Evolutionary conservation across 345 rosid genomes (phyloP).

Genomic region (Melastoma malabathricum): DNA sequence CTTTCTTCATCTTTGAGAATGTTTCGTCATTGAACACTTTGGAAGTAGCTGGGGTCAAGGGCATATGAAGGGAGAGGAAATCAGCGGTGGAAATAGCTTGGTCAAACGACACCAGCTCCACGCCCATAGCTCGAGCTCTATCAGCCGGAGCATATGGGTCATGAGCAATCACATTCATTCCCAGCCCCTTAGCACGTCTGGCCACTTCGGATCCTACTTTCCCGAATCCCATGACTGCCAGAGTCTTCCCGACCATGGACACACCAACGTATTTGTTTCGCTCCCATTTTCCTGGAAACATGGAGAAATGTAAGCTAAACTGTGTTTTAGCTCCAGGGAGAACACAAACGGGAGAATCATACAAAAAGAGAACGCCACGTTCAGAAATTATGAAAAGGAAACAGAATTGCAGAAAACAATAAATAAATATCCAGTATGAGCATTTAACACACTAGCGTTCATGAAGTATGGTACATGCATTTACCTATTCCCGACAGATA

Average conservation of each 20-base stretch:
- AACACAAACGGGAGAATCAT: neutral
- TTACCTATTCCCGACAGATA: too few relatives aligned
- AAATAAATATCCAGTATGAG: too few relatives aligned
- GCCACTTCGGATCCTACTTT: slow-evolving; percentile 41
- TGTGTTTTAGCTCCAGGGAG: neutral
- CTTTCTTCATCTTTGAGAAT: slow-evolving; percentile 32
- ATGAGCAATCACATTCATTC: slow-evolving; percentile 28
- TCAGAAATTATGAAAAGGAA: too few relatives aligned
- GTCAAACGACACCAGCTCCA: slow-evolving; percentile 21
- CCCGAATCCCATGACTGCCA: slow-evolving; percentile 37
- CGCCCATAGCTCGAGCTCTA: slow-evolving; percentile 23
- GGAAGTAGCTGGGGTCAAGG: slow-evolving; percentile 23
- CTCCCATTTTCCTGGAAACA: slow-evolving; percentile 21
- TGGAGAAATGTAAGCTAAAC: neutral
- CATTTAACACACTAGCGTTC: too few relatives aligned
- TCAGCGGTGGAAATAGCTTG: slow-evolving; percentile 27
- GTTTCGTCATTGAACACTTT: slow-evolving; percentile 24
- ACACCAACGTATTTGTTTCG: slow-evolving; percentile 23
- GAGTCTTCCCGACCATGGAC: slow-evolving; percentile 30
- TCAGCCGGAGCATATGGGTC: slow-evolving; percentile 36
- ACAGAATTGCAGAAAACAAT: too few relatives aligned
- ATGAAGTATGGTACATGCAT: too few relatives aligned
- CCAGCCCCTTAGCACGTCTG: slow-evolving; percentile 32
- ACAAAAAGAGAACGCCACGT: neutral
- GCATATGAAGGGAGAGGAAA: slow-evolving; percentile 39